These are phyloP conservation scores for Fraxinus quadrangulata DNA, from an alignment of 257 asterid genomes.

Conservation along the genomic window DNA sequence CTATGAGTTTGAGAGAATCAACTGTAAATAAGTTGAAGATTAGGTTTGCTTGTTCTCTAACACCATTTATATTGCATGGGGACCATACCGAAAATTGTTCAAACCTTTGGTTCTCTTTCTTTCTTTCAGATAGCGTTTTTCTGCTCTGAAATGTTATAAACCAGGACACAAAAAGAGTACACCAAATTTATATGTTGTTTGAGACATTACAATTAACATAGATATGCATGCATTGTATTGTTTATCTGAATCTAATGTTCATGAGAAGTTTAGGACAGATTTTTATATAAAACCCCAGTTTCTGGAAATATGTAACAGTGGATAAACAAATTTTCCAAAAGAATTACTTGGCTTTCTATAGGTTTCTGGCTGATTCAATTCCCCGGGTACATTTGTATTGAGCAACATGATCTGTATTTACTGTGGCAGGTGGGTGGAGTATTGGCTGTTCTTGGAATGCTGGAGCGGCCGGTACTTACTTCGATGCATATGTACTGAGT, in stretches of 20 bases:
- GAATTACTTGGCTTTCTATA: not conserved
- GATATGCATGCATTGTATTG: not conserved
- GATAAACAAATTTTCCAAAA: not conserved
- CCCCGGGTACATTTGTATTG: not conserved
- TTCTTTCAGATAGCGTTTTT: not conserved
- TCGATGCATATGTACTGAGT: constrained; percentile 89
- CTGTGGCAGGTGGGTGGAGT: constrained; percentile 84
- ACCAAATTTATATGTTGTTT: not conserved
- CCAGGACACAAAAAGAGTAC: not conserved
- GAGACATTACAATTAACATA: not conserved
- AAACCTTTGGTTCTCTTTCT: not conserved
- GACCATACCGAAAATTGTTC: not conserved
- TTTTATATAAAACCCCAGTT: not conserved
- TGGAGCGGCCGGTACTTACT: constrained; percentile 99
- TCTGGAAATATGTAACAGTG: not conserved
- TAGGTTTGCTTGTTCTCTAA: not conserved
- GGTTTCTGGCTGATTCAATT: constrained; percentile 22
- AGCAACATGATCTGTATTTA: constrained; percentile 28
- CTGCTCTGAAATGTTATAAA: not conserved
- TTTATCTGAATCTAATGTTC: not conserved
- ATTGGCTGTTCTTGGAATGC: constrained; percentile 82
- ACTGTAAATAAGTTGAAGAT: not conserved
- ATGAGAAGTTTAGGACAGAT: not conserved
- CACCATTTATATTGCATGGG: not conserved
- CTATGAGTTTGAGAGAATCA: not conserved